Base-by-base conservation (phyloP, 306 rosid genomes). In the Castanea sativa region DNA sequence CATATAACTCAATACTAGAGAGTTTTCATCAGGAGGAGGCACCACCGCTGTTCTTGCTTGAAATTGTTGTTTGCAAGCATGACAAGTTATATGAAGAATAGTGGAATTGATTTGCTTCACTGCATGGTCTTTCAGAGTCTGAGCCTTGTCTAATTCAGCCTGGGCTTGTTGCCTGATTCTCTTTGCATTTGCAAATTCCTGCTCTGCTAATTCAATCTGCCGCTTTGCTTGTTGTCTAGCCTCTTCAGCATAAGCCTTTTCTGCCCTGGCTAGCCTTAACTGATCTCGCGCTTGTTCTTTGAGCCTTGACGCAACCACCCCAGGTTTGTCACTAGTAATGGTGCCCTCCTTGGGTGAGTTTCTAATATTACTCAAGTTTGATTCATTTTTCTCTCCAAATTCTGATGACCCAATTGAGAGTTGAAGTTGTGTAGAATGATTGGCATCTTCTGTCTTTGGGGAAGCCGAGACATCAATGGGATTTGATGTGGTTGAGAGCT, bases 1-100 rank as follows among this genome's bases (percentile, higher is more conserved):
- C 83, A 92, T 80, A 74, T 90, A 90, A 82, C 92, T 90, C 29
- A 91, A 72, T 9, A 81, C 89, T 79, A 88, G 74, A 14, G 92
- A 88, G 73, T 75, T 87, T 35, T 85, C 89, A n/a, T 90, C 85
- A 5, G 25, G 81, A 7, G 25, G 81, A 4, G 71, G 56, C 21
- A 45, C 55, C 25, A 57, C 72, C 1, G 73, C 41, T 5, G 71
- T 52, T 77, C 75, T 55, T 27, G 90, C 76, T 79, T 88, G 90
- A 72, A 91, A 89, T 1, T 88, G 91, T 76, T 87, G 90, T 74
- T 88, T 92, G 76, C 99, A 96, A 73, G 91, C 77, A 15, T 89
- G 97, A 73, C 99, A 93, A n/a, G 99, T 96, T 85, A 96, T 87
- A 78, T 93, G 98, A 29, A 93, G 94, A 81, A 96, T 75, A 15